Evolutionary conservation across 768 basidiomycete genomes (phyloP).

Genomic region (Suillus weaverae): DNA sequence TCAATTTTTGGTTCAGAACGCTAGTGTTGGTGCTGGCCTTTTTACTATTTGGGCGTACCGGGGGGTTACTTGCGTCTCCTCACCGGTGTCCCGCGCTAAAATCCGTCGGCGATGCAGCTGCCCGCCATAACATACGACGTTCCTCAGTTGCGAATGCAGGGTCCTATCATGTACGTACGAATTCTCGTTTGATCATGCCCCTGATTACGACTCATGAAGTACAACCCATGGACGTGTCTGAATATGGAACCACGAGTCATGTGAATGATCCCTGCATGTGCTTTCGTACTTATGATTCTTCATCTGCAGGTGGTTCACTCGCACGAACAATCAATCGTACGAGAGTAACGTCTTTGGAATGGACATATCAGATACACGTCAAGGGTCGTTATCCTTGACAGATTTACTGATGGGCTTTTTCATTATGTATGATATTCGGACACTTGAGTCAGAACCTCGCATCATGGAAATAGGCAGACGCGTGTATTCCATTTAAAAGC

Average conservation of each 20-base stretch:
- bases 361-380: background rate
- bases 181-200: background rate
- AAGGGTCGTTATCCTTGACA: background rate
- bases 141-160: background rate
- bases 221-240: background rate
- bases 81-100: background rate
- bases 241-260: background rate
- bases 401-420: background rate
- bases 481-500: background rate
- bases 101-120: background rate
- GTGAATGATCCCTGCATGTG: background rate
- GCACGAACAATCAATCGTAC: background rate
- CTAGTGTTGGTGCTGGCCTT: background rate
- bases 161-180: background rate
- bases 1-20: background rate
- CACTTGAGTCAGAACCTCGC: background rate
- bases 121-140: background rate
- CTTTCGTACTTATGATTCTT: background rate
- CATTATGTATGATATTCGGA: background rate
- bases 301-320: background rate
- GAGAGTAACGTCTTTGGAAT: background rate
- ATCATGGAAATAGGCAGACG: background rate
- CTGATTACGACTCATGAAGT: background rate
- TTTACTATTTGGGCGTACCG: background rate
- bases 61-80: background rate